Conservation (phyloP, 177 flowering plant species). For the Vitis hybrid region DNA sequence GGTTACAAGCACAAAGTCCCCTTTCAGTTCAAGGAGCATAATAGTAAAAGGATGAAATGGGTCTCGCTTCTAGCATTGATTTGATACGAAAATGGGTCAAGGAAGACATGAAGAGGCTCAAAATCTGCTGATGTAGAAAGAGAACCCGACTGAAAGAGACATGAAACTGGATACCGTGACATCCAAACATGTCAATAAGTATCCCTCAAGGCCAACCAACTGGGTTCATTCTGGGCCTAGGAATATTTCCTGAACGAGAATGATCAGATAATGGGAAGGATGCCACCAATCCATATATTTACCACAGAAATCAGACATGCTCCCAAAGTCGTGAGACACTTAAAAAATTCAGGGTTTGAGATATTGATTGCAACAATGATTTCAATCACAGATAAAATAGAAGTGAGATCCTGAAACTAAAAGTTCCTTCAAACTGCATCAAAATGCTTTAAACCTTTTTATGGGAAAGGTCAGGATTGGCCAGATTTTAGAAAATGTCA, state of each 20-base stretch:
- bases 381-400: too few species aligned
- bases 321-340: too few species aligned
- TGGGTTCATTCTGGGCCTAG: too few species aligned
- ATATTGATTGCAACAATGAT: too few species aligned
- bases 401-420: not conserved
- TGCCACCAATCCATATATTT: too few species aligned
- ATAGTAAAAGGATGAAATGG: not conserved
- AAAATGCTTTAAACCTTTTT: not conserved
- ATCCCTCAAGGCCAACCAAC: too few species aligned
- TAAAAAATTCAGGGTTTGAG: too few species aligned
- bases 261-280: too few species aligned
- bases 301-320: too few species aligned
- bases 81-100: not conserved
- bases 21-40: not conserved
- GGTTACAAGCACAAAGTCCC: not conserved
- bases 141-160: not conserved
- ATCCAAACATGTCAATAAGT: too few species aligned
- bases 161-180: not conserved
- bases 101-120: not conserved
- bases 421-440: not conserved
- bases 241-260: too few species aligned
- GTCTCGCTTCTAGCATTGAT: not conserved
- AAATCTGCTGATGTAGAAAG: not conserved
- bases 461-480: not conserved
- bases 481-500: not conserved